Percentiles rank a stretch among this genome's conserved stretches.
Conservation (phyloP, 768 basidiomycete genomes). For the Lactarius tabidus region DNA sequence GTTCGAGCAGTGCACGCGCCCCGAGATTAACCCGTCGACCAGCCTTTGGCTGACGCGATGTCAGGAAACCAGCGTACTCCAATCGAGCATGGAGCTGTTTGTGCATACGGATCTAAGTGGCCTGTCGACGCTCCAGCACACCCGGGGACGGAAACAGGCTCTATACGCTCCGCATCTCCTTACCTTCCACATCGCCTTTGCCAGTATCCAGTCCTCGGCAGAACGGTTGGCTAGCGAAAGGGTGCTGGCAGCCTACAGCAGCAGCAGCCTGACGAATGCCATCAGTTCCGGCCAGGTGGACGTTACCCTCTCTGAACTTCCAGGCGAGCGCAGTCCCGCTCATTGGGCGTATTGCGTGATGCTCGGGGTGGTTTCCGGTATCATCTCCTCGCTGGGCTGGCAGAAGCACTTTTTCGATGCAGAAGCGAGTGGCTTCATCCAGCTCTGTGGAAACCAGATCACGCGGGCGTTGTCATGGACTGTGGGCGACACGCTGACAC, state of each 20-base stretch:
- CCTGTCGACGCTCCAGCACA: constrained; percentile 57
- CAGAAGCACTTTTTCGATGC: constrained; percentile 77
- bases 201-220: constrained; percentile 69
- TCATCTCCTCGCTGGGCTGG: constrained; percentile 57
- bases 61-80: constrained; percentile 77
- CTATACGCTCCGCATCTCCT: constrained; percentile 76
- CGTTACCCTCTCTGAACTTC: constrained; percentile 60
- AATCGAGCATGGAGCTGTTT: constrained; percentile 69
- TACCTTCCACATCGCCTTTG: constrained; percentile 82
- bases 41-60: constrained; percentile 75
- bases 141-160: constrained; percentile 59
- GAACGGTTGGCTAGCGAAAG: constrained; percentile 85
- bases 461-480: constrained; percentile 77
- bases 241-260: constrained; percentile 74
- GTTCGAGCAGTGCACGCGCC: constrained; percentile 75
- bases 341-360: constrained; percentile 83
- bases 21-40: constrained; percentile 64
- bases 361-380: constrained; percentile 72
- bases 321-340: constrained; percentile 71
- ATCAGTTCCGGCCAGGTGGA: constrained; percentile 74
- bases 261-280: constrained; percentile 72
- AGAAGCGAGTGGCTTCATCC: constrained; percentile 82
- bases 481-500: constrained; percentile 69
- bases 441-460: constrained; percentile 80
- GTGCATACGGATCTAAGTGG: constrained; percentile 66